These are phyloP conservation scores for Pseudogymnoascus sp. DNA, from an alignment of 2,329 filamentous ascomycete species.

Conservation along the genomic window DNA sequence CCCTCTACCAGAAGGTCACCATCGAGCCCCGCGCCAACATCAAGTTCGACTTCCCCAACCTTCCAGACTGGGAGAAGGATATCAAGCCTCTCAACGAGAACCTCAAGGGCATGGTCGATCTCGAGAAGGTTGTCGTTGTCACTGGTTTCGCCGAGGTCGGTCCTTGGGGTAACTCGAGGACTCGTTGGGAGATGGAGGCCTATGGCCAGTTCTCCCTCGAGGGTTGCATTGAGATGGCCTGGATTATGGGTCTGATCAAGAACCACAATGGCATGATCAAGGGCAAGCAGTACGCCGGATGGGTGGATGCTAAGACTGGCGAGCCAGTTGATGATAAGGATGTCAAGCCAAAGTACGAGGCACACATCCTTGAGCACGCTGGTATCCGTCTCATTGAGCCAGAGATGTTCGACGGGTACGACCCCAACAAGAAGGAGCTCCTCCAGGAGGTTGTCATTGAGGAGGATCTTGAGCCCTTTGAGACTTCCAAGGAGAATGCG, in stretches of 20 bases:
- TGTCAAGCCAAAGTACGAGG: slow-evolving; percentile 95
- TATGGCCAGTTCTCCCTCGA: slow-evolving; percentile 95
- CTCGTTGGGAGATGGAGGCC: slow-evolving; percentile 98
- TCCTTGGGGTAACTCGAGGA: slow-evolving; percentile 97
- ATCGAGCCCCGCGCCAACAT: slow-evolving; percentile 94
- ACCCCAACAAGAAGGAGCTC: slow-evolving; percentile 97
- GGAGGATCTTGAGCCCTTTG: slow-evolving; percentile 94
- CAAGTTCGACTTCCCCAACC: slow-evolving; percentile 88
- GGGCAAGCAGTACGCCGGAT: slow-evolving; percentile 92
- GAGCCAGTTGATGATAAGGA: slow-evolving; percentile 98
- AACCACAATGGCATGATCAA: slow-evolving; percentile 96
- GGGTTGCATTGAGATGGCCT: slow-evolving; percentile 98
- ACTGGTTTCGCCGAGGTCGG: slow-evolving; percentile 95
- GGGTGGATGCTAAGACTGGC: slow-evolving; percentile 89
- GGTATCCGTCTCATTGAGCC: slow-evolving; percentile 97
- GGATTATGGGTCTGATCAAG: slow-evolving; percentile 99
- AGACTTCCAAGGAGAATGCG: slow-evolving; percentile 93
- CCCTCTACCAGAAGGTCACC: slow-evolving; percentile 88
- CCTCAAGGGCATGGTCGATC: slow-evolving; percentile 96
- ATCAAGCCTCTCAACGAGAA: slow-evolving; percentile 80
- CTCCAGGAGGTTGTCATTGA: slow-evolving; percentile 97
- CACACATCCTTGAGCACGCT: slow-evolving; percentile 89
- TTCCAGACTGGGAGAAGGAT: slow-evolving; percentile 88
- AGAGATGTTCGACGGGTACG: slow-evolving; percentile 92
- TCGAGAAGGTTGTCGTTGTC: slow-evolving; percentile 96